Base-by-base conservation (phyloP, 2,329 filamentous ascomycete genomes). In the Blastomyces parvus region DNA sequence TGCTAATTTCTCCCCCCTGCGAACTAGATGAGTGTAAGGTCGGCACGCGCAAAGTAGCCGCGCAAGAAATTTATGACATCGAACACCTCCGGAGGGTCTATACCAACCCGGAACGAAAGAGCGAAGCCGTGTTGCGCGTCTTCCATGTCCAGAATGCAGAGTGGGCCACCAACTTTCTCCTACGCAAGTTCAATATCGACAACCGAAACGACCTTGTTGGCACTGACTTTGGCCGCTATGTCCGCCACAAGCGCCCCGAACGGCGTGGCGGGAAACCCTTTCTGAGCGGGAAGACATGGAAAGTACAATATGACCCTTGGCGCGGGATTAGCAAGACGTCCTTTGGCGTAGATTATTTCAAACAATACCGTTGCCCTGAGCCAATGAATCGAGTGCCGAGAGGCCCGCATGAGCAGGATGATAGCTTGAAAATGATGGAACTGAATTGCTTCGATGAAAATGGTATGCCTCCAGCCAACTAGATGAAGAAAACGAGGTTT, bases 111-210 rank as follows among this genome's bases (percentile, higher is more conserved):
- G 66, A 71, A 27, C 69, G 69, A 42, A 67, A 65, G 27, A 63
- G 66, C 22, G 66, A 70, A 42, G 68, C 70, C 7, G 66, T 72
- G 3, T 67, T 76, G 48, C 69, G 74, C 38, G 70, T 77, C 22
- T 74, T 76, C 55, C 82, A 84, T 65, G 79, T 83, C 3, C 82
- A 84, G 68, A 83, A 83, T 65, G 81, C 81, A 7, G 71, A 72
- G 8, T 82, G 81, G 80, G 81, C 81, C 0, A 78, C 76, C 42
- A 71, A 72, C 1, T 83, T 78, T 65, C 70, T 84, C 1, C 70
- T 82, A 42, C 72, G 76, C 36, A 83, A 83, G 66, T 83, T 81
- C 72, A 81, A 82, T 62, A 82, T 84, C 64, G 74, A 80, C 62
- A 74, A 80, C 57, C 68, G 70, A 14, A 75, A 74, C 52, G 78